Evolutionary conservation across 2,329 filamentous ascomycete genomes (phyloP).

Genomic region (Colletotrichum sp.): DNA sequence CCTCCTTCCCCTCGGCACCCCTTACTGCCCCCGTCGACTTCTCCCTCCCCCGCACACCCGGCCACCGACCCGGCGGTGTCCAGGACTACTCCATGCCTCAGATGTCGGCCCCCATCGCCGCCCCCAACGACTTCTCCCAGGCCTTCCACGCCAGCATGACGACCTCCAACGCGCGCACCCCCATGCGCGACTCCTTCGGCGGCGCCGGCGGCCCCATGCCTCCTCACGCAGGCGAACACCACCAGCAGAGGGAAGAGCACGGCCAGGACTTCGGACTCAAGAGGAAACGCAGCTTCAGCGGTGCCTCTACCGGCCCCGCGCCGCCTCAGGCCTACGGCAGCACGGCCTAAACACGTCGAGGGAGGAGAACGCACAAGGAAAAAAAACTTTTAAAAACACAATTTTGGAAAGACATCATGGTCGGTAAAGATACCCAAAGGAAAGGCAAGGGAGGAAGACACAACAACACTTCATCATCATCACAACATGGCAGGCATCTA

Average conservation of each 20-base stretch:
- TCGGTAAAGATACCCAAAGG: neutral
- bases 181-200: conserved; percentile 51
- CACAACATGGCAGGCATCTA: neutral
- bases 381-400: neutral
- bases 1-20: conserved; percentile 59
- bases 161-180: conserved; percentile 40
- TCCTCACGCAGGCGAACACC: conserved; percentile 1
- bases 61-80: conserved; percentile 37
- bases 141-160: conserved; percentile 48
- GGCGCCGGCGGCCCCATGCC: conserved; percentile 34
- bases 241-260: conserved; percentile 29
- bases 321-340: conserved; percentile 24
- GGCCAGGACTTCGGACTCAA: conserved; percentile 34
- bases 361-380: neutral
- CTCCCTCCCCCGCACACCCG: conserved; percentile 49
- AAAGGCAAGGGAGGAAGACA: neutral
- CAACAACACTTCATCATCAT: neutral
- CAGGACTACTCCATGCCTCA: conserved; percentile 59
- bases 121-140: conserved; percentile 57
- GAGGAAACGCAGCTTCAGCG: conserved; percentile 44
- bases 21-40: conserved; percentile 60
- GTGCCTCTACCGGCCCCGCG: conserved; percentile 7
- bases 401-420: neutral
- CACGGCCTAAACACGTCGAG: conserved; percentile 1
- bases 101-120: conserved; percentile 59